Base-by-base conservation (phyloP, 345 rosid genomes). In the Kandelia obovata region DNA sequence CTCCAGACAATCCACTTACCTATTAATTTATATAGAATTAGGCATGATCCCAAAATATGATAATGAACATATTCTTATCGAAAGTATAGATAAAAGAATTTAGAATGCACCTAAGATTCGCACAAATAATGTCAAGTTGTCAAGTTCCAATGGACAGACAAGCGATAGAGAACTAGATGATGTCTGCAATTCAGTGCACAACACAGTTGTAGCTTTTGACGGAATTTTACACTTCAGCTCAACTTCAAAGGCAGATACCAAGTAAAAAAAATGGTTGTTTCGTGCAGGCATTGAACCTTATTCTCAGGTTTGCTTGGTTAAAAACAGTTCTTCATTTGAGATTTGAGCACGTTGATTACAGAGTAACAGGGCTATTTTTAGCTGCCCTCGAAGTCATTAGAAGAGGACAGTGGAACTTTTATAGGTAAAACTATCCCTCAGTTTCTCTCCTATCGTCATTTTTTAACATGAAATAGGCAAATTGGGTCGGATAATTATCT, bases 331-430 rank as follows among this genome's bases (percentile, higher is more conserved):
- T 92, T 11, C 97, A 92, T 78, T 87, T 89, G 27, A 82, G 73
- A 68, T 86, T 92, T 7, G 96, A 75, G 58, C 85, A 83, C 58
- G 98, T 90, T 34, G 99, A 92, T 77, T 84, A 88, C 69, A 81
- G 96, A 80, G 88, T 92, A 62, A 95, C 90, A 0, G 89, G 89
- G 28, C 78, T 95, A 47, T 89, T 95, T 82, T 77, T 95, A 66
- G 99, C 97, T 27, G 81, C 99, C 51, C 89, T 95, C 53, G 98
- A 95, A 83, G 96, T 95, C n/a, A 81, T 92, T 8, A 84, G 99
- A 77, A 90, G 99, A 86, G 99, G 99, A 66, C 81, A 70, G 23
- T 95, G 98, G 99, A 92, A 95, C 65, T 95, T 95, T 78, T 92
- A 79, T 91, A 83, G 99, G 99, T 95, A 84, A 73, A 23, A 43